Base-by-base conservation (phyloP, 306 rosid genomes). In the Inga leiocalycina region DNA sequence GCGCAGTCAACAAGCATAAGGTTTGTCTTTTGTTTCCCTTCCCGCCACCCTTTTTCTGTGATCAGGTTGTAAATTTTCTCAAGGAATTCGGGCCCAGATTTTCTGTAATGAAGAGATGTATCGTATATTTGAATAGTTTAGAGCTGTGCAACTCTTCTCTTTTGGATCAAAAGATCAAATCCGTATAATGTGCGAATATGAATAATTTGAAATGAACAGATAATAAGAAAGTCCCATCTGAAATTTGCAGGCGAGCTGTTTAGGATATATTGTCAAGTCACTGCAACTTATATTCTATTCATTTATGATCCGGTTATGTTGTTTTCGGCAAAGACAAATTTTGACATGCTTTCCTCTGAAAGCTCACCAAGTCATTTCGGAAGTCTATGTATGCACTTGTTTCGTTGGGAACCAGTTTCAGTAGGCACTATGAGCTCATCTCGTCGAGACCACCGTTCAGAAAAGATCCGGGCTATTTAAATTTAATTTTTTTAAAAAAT, bases 51-150 rank as follows among this genome's bases (percentile, higher is more conserved):
- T 1, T 59, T 59, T 22, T 59, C 5, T 59, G 2, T 14, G 6
- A 59, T 80, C 82, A 48, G 76, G 32, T 74, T 57, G 82, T 85
- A 75, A 83, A 74, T 52, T 74, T 73, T 79, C 72, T n/a, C 79
- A 78, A 82, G 84, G 74, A 69, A 75, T 75, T 75, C 74, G 48
- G 71, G 80, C 74, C 52, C 80, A 16, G 81, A 76, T 64, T 65
- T 54, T 83, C 51, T 83, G 74, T 56, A 32, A 61, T n/a, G 34
- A 12, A 75, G 54, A 67, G 54, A 27, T 79, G 56, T 71, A 35
- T 56, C 44, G 34, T 48, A 74, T 37, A 41, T 76, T 76, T 76
- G 77, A 69, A 56, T 76, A 83, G 66, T 51, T 6, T 52, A 75
- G 54, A 79, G 64, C 52, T 76, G 74, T 61, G 71, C 48, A 30